Evolutionary conservation across 805 yeast genomes (phyloP).

Genomic region (Candida tallmaniae): DNA sequence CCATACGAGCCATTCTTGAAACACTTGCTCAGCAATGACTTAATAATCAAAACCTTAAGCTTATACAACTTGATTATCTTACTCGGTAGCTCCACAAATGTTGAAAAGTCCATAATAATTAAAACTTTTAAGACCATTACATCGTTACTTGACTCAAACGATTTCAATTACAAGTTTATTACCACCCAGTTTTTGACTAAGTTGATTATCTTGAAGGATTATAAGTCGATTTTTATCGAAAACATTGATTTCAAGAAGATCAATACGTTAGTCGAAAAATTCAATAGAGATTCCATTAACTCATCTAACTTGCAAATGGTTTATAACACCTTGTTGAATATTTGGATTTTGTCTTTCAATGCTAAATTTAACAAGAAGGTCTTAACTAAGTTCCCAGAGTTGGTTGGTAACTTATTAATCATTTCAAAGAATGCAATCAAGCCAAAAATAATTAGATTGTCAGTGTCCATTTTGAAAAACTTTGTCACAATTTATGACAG

Average conservation of each 20-base stretch:
- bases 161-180: conserved; percentile 52
- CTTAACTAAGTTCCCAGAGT: conserved; percentile 49
- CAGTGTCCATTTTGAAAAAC: conserved; percentile 71
- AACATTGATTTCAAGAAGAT: conserved; percentile 28
- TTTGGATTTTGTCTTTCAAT: conserved; percentile 86
- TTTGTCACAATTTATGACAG: conserved; percentile 38
- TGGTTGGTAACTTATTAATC: conserved; percentile 47
- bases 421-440: conserved; percentile 80
- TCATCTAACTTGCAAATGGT: conserved; percentile 68
- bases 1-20: conserved; percentile 52
- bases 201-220: conserved; percentile 49
- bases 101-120: conserved; percentile 36
- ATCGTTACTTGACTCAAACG: conserved; percentile 25
- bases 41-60: conserved; percentile 50
- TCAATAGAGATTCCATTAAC: conserved; percentile 15
- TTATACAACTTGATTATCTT: conserved; percentile 52
- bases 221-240: conserved; percentile 45
- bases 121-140: conserved; percentile 36
- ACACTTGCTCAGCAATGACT: conserved; percentile 52
- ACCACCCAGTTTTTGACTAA: conserved; percentile 61
- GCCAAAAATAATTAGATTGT: conserved; percentile 83
- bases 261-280: conserved; percentile 11
- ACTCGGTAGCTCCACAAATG: conserved; percentile 24
- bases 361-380: conserved; percentile 43
- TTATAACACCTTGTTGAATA: conserved; percentile 68